Base-by-base conservation (phyloP, 2,329 filamentous ascomycete genomes). In the Teratosphaeria destructans region DNA sequence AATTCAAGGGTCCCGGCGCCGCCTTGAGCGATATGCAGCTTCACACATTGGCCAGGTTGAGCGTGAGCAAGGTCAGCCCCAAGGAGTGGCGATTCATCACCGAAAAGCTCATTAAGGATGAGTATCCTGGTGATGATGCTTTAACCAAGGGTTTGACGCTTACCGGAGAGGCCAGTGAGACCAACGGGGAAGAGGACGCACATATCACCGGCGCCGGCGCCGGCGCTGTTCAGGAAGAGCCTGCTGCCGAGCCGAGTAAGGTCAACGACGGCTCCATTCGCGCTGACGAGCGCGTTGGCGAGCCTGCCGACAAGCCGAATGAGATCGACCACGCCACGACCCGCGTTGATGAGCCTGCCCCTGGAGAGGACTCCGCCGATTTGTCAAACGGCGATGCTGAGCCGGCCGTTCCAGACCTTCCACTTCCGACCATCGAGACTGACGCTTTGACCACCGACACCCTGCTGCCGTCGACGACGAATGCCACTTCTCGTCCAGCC, bases 21-120 rank as follows among this genome's bases (percentile, higher is more conserved):
- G 61, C 64, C 26, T 63, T 71, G 35, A 62, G 59, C 26, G 81
- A 84, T 56, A 90, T 97, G 84, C 89, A 96, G 75, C 82, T 94
- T 75, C 78, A 96, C 62, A 93, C 86, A 69, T 85, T 91, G 75
- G 82, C 84, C n/a, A 81, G 93, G 47, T 74, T 96, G 57, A 96
- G 91, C 70, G 92, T 97, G 29, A 86, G 82, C 67, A 84, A 80
- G 63, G 87, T 92, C 7, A 80, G 78, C 55, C 74, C 73, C 12
- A 74, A 74, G 0, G 87, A 92, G 72, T 92, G 87, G 85, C 74
- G 81, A 37, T 82, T 82, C 63, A 76, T 91, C 58, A 76, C 83
- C 54, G 70, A 75, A 49, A 61, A 67, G 47, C 60, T 72, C 23
- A 65, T 70, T 39, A 66, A 67, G 34, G 65, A 59, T 16, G 43